A percentile compares a stretch with the other conserved stretches of the same genome.
Evolutionary conservation across 345 rosid species (phyloP).

Genomic region (Arabis alpina): DNA sequence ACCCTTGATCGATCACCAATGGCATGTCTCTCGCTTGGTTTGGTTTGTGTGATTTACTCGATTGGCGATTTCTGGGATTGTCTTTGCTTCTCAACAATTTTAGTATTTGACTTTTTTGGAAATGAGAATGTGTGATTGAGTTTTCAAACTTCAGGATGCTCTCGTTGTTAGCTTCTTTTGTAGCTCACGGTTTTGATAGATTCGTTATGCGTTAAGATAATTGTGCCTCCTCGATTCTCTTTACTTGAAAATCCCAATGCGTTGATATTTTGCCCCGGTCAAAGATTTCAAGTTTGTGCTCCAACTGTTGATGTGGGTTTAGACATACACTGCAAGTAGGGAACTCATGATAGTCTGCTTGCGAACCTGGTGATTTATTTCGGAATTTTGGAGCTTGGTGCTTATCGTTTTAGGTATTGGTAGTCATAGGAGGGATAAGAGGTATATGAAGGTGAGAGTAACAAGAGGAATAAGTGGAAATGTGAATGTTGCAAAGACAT

Average conservation of each 20-base stretch:
- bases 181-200: slow-evolving; percentile 11
- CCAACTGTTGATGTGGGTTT: not conserved
- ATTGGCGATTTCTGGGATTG: not conserved
- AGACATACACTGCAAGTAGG: not conserved
- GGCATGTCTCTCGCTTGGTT: not conserved
- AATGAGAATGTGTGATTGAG: slow-evolving; percentile 21
- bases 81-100: slow-evolving; percentile 13
- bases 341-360: not conserved
- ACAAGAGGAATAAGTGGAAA: not conserved
- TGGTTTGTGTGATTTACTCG: not conserved
- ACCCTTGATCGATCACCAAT: slow-evolving; percentile 29
- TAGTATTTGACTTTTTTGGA: slow-evolving; percentile 24
- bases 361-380: slow-evolving; percentile 6
- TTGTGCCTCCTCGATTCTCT: slow-evolving; percentile 23
- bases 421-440: not conserved
- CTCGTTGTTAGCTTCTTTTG: slow-evolving; percentile 18
- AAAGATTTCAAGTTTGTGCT: slow-evolving; percentile 8
- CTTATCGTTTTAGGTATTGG: slow-evolving; percentile 3
- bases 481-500: slow-evolving; percentile 15
- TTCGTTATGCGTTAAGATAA: slow-evolving; percentile 7
- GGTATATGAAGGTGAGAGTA: not conserved
- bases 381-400: slow-evolving; percentile 10
- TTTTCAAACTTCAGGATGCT: not conserved
- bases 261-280: not conserved
- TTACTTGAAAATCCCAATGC: slow-evolving; percentile 2